Evolutionary conservation across 495 filamentous ascomycete genomes (phyloP), one percentile per base, ranked within the genome.

Genomic region (Amniculicola lignicola): DNA sequence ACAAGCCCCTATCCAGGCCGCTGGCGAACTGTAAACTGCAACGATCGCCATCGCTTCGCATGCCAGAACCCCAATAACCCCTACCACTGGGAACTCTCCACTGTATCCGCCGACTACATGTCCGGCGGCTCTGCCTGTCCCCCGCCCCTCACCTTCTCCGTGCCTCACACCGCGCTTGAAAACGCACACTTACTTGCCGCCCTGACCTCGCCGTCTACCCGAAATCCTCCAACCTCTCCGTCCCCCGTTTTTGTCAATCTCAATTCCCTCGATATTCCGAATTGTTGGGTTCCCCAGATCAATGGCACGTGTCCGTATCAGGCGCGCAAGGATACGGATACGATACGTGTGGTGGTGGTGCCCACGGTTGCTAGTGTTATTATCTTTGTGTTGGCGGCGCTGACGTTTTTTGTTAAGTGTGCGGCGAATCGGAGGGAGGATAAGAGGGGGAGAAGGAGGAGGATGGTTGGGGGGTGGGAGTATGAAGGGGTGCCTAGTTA

Each of bases 351-450:
- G 16, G 76, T 86, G 4, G 61, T 84, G n/a, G 79, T 85, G 54
- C 77, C 82, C 1, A 76, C 76, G 5, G 73, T 85, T 33, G 81
- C 82, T 7, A 75, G 74, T 0, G 75, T 85, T 23, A 74, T 85
- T 1, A 79, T 86, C 10, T 73, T 78, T 39, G 69, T 84, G 23
- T 70, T 84, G 27, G 73, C 79, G 1, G 78, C 74, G 5, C 66
- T 85, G 70, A 84, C 81, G 0, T 42, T 84, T 12, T 83, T 85
- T 59, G 76, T 83, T 41, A 86, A 86, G 60, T 82, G 79, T 57
- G 82, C 80, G 44, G 74, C 79, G 22, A 84, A 84, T 63, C 63
- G 82, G 21, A 69, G 78, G 23, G 77, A 71, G 36, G 75, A 72
- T 24, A 72, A 75, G 41, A 72, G 76, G 39, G 67, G 75, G 43